A percentile compares a stretch with the other conserved stretches of the same genome.
phyloP scores from a whole-genome alignment of 2,329 filamentous ascomycete genomes.

The Neoarthrinium moseri region DNA sequence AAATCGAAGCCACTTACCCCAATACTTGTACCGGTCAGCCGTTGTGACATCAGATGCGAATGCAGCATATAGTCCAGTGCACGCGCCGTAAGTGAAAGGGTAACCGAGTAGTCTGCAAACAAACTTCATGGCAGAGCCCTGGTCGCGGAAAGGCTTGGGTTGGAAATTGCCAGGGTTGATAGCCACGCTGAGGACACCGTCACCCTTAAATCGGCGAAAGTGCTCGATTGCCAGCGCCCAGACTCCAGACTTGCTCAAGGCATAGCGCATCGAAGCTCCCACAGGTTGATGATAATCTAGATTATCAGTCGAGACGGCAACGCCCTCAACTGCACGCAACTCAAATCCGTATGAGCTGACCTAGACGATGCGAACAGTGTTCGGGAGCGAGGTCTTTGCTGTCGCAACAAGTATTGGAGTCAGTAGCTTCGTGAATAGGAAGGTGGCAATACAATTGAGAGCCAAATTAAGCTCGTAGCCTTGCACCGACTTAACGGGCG shows the following conservation, averaged over 20 bases:
- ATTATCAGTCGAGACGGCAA: slow-evolving; percentile 16
- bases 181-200: slow-evolving; percentile 1
- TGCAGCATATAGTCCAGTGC: not conserved
- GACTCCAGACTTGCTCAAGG: not conserved
- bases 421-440: slow-evolving; percentile 28
- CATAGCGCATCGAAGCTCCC: slow-evolving; percentile 9
- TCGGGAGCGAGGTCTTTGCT: slow-evolving; percentile 18
- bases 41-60: not conserved
- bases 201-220: not conserved
- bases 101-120: not conserved
- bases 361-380: slow-evolving; percentile 5
- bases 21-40: too few relatives aligned
- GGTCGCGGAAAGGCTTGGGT: not conserved
- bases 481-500: slow-evolving; percentile 28
- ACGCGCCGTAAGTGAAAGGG: not conserved
- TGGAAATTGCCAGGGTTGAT: slow-evolving; percentile 3
- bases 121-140: not conserved
- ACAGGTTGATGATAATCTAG: slow-evolving; percentile 11
- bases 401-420: slow-evolving; percentile 22
- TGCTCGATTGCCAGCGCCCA: not conserved
- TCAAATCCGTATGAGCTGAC: slow-evolving; percentile 11
- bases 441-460: slow-evolving; percentile 25
- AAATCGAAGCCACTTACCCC: too few relatives aligned
- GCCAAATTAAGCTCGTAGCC: slow-evolving; percentile 30
- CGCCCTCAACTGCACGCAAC: not conserved